A percentile compares a stretch with the other conserved stretches of the same genome.
Conservation (phyloP, 352 stramenopile species). For the Globisporangium paroecandrum region DNA sequence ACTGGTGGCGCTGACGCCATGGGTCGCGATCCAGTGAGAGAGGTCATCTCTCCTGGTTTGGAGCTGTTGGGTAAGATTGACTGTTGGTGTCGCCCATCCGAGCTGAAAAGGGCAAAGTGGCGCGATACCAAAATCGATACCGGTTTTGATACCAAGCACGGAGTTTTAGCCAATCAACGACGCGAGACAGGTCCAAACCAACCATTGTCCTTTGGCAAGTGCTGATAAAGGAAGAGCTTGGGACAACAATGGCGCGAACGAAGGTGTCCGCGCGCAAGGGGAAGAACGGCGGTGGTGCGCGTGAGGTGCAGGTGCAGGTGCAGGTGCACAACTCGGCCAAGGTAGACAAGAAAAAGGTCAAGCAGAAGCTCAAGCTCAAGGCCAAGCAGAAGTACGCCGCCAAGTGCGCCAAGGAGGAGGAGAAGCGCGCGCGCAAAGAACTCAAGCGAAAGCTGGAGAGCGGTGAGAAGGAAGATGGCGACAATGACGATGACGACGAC, state of each 20-base stretch:
- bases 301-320: constrained; percentile 26
- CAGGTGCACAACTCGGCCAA: constrained; percentile 16
- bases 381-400: constrained; percentile 44
- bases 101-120: neutral
- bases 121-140: constrained; percentile 13
- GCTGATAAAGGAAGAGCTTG: constrained; percentile 1
- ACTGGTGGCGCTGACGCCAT: neutral
- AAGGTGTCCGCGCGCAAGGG: constrained; percentile 33
- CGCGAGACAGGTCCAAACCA: neutral
- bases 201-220: neutral
- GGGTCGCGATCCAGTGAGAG: neutral
- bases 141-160: neutral
- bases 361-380: constrained; percentile 60
- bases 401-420: constrained; percentile 52
- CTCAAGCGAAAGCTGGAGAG: constrained; percentile 6
- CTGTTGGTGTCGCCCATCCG: constrained; percentile 16
- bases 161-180: neutral
- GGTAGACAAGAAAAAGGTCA: constrained; percentile 44
- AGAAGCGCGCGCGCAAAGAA: constrained; percentile 28
- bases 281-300: constrained; percentile 20
- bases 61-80: neutral
- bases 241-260: constrained; percentile 39
- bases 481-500: constrained; percentile 14
- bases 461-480: constrained; percentile 3
- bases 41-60: constrained; percentile 22